Conservation (phyloP, 164 flowering plant species). For the Magnolia officinalis region DNA sequence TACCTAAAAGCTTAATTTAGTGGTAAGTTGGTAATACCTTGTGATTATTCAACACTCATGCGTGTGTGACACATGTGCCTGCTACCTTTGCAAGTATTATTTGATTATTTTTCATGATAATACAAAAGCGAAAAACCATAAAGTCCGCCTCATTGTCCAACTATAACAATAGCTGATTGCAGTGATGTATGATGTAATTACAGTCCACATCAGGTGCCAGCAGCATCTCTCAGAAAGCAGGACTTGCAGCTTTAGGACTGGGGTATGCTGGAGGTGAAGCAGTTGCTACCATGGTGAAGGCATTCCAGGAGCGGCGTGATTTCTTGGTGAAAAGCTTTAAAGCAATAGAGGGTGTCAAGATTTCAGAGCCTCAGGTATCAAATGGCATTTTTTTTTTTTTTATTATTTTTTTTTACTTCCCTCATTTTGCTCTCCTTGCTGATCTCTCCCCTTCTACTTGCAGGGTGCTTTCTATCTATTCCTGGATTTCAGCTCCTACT, state of each 20-base stretch:
- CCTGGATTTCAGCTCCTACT: conserved; percentile 78
- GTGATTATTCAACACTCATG: background rate
- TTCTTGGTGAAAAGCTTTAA: conserved; percentile 65
- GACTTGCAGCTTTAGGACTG: conserved; percentile 82
- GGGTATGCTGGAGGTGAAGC: conserved; percentile 95
- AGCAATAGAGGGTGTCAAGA: conserved; percentile 72
- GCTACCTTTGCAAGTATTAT: background rate
- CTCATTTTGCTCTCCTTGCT: background rate
- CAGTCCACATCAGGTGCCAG: conserved; percentile 96
- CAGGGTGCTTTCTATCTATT: conserved; percentile 98
- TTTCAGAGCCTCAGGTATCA: conserved; percentile 86
- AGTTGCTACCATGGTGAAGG: conserved; percentile 76
- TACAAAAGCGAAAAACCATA: too few species aligned
- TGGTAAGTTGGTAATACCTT: background rate
- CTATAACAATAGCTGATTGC: conserved; percentile 1
- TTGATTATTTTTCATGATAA: too few species aligned
- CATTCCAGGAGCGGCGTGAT: conserved; percentile 83
- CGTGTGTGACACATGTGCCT: background rate
- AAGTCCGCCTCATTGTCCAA: too few species aligned
- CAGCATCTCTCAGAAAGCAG: conserved; percentile 95
- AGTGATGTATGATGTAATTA: conserved; percentile 12
- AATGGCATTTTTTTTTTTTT: background rate
- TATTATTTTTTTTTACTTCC: background rate
- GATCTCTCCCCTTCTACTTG: conserved; percentile 12
- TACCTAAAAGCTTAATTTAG: background rate